Percentiles rank a stretch among this genome's conserved stretches.
Conservation (phyloP, 257 asterid genomes). For the Haberlea rhodopensis region DNA sequence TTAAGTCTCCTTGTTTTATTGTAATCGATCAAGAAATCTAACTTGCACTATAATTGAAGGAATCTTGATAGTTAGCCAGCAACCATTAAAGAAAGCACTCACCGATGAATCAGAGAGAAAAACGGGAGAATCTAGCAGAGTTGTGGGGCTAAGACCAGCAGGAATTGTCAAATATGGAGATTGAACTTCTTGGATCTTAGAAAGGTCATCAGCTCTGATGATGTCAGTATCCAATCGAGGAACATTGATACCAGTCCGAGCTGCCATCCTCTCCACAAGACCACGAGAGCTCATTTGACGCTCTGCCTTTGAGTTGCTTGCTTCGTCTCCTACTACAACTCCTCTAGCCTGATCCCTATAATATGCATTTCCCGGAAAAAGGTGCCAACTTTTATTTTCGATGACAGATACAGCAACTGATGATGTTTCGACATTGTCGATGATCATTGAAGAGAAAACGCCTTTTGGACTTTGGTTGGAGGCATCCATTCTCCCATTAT, state of each 20-base stretch:
- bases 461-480: slow-evolving; percentile 53
- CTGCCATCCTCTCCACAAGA: slow-evolving; percentile 77
- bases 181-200: slow-evolving; percentile 44
- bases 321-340: slow-evolving; percentile 28
- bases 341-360: slow-evolving; percentile 28
- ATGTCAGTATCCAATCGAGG: slow-evolving; percentile 70
- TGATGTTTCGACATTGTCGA: slow-evolving; percentile 36
- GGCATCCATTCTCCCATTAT: slow-evolving; percentile 71
- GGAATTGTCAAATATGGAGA: slow-evolving; percentile 75
- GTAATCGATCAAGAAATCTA: neutral
- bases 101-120: slow-evolving; percentile 73
- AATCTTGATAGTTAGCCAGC: slow-evolving; percentile 4
- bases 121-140: slow-evolving; percentile 79
- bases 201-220: slow-evolving; percentile 47
- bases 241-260: slow-evolving; percentile 83
- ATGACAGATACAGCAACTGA: slow-evolving; percentile 27
- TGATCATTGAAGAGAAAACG: slow-evolving; percentile 48
- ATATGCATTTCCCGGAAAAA: slow-evolving; percentile 25
- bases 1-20: neutral
- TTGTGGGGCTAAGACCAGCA: slow-evolving; percentile 87
- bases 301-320: slow-evolving; percentile 34
- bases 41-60: neutral
- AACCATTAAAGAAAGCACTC: slow-evolving; percentile 17
- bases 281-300: slow-evolving; percentile 45
- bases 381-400: slow-evolving; percentile 33